These are phyloP conservation scores for Amylostereum areolatum DNA, from an alignment of 1,284 basidiomycete species.

Conservation along the genomic window DNA sequence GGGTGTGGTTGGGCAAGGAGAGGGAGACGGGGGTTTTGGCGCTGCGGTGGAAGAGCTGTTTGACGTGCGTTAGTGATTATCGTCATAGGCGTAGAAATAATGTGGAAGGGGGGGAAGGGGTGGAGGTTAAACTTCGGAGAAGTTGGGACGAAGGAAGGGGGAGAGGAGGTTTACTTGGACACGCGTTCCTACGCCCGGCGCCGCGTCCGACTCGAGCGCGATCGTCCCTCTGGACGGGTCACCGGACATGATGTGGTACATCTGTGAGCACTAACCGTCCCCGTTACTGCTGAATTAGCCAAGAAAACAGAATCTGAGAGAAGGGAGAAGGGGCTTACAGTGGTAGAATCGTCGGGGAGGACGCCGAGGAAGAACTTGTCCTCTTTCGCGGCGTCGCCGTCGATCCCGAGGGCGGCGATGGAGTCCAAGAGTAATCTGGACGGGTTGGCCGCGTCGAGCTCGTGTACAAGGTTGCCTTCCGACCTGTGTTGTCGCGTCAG, in stretches of 20 bases:
- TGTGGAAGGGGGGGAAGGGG: no score
- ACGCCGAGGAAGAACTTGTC: constrained; percentile 64
- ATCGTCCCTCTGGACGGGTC: constrained; percentile 76
- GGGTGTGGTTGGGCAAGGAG: no score
- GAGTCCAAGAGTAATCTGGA: constrained; percentile 61
- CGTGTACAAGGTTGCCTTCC: constrained; percentile 76
- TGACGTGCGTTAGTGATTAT: no score
- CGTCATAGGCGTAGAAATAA: no score
- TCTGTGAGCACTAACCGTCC: constrained; percentile 37
- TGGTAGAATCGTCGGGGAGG: constrained; percentile 22
- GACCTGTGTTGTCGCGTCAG: constrained; percentile 35
- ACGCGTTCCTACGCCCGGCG: constrained; percentile 47
- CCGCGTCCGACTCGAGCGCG: constrained; percentile 58
- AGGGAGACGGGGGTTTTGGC: no score
- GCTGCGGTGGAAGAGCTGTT: no score
- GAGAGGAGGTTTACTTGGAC: constrained; percentile 51
- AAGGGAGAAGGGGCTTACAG: no score
- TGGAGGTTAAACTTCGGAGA: no score
- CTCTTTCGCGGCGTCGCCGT: constrained; percentile 45
- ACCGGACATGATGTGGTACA: constrained; percentile 66
- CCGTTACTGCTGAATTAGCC: no score
- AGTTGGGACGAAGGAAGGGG: no score
- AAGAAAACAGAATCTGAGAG: no score
- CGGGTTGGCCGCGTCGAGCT: constrained; percentile 61
- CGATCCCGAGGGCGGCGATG: constrained; percentile 37